Base-by-base conservation (phyloP, 352 stramenopile genomes). In the Phytophthora nicotianae region DNA sequence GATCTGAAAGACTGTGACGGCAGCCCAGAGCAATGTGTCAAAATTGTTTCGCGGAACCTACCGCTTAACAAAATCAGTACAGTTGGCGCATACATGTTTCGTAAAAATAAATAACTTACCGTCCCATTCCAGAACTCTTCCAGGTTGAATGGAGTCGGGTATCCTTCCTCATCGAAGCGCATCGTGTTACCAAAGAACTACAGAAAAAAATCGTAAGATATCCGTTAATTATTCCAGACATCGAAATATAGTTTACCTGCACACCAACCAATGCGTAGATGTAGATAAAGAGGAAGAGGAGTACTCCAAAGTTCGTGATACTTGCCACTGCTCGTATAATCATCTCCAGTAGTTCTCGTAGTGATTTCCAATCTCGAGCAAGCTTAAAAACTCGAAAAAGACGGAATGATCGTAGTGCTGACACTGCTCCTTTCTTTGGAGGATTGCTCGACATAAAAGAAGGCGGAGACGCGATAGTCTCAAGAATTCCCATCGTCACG, bases 271-370 rank as follows among this genome's bases (percentile, higher is more conserved):
- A 75, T 23, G 90, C 83, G 65, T 97, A 98, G 43, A 98, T 98
- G 68, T 97, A 98, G 52, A 98, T 96, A 67, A 98, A 98, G 16
- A 99, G 77, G 50, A 97, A 86, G 8, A 99, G 77, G 6, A 99
- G 85, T 37, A 99, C 77, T 0, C 70, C 88, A 57, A 98, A 98
- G 70, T 98, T 98, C 5, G 73, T 75, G 37, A 99, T 95, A 29
- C 98, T 97, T 0, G 90, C 79, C n/a, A 98, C 77, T 5, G 95
- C 95, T 23, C 86, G 74, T 17, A 68, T 61, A n/a, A 99, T 97
- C 57, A 96, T 95, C 13, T 83, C 61, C 6, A 99, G 68, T 11
- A 99, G 76, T 13, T 94, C 86, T n/a, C 96, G 87, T 26, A 99
- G 69, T 0, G 83, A 91, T 49, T 87, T 82, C 96, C 95, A 99